Percentiles rank a stretch among this genome's conserved stretches.
Evolutionary conservation across 2,329 filamentous ascomycete species (phyloP).

Genomic region (Phyllosticta ampelicida): DNA sequence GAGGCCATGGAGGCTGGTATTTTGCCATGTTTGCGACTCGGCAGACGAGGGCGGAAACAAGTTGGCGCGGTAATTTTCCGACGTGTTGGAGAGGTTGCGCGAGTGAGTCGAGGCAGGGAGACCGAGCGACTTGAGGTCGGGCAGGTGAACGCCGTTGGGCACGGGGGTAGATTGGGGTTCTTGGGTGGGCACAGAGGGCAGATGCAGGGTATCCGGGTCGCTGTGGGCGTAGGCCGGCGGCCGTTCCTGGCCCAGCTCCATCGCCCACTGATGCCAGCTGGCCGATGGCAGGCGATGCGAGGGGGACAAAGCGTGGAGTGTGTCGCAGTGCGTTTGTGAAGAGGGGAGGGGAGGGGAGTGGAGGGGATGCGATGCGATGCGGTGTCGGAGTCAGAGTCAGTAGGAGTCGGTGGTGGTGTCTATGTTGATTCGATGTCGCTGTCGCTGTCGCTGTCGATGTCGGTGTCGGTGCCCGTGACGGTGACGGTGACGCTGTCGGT

Average conservation of each 20-base stretch:
- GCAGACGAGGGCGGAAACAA: slow-evolving; percentile 23
- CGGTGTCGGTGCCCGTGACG: too few relatives aligned
- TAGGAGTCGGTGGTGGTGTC: too few relatives aligned
- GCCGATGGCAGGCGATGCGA: background rate
- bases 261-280: background rate
- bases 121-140: slow-evolving; percentile 35
- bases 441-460: too few relatives aligned
- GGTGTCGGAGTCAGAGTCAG: too few relatives aligned
- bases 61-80: slow-evolving; percentile 17
- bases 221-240: slow-evolving; percentile 34
- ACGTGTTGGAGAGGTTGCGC: slow-evolving; percentile 19
- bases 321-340: background rate
- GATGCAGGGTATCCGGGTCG: slow-evolving; percentile 29
- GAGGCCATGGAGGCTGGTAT: slow-evolving; percentile 14
- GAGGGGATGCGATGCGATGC: too few relatives aligned
- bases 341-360: too few relatives aligned
- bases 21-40: slow-evolving; percentile 19
- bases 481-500: too few relatives aligned
- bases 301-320: background rate
- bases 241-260: slow-evolving; percentile 24
- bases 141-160: slow-evolving; percentile 26
- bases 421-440: too few relatives aligned
- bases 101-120: slow-evolving; percentile 28
- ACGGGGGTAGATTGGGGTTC: slow-evolving; percentile 16
- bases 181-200: slow-evolving; percentile 33